A percentile compares a stretch with the other conserved stretches of the same genome.
Conservation (phyloP, 768 basidiomycete species). For the Xerocomus potaroensis region DNA sequence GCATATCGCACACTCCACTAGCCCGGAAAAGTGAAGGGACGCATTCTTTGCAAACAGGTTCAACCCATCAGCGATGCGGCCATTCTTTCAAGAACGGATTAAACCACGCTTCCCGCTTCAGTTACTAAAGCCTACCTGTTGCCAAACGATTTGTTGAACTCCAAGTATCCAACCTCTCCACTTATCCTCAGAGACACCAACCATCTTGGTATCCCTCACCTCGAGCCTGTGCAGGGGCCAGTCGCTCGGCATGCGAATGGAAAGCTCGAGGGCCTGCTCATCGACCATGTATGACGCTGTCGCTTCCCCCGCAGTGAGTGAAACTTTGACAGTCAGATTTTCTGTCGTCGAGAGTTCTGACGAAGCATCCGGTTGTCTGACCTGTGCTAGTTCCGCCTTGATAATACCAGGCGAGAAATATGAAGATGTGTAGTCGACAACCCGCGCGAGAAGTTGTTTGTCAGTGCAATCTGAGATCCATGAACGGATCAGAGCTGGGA, state of each 20-base stretch:
- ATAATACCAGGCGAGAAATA: slow-evolving; percentile 91
- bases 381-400: slow-evolving; percentile 70
- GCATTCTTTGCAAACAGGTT: slow-evolving; percentile 93
- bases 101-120: background rate
- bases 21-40: slow-evolving; percentile 87
- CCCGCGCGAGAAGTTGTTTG: slow-evolving; percentile 72
- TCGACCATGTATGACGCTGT: slow-evolving; percentile 83
- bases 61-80: slow-evolving; percentile 83
- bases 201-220: slow-evolving; percentile 75
- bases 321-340: slow-evolving; percentile 75
- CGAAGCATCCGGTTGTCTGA: slow-evolving; percentile 51
- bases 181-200: slow-evolving; percentile 84
- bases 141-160: slow-evolving; percentile 86
- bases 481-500: slow-evolving; percentile 79
- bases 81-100: slow-evolving; percentile 53
- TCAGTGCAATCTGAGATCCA: slow-evolving; percentile 91
- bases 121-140: slow-evolving; percentile 56
- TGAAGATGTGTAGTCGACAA: slow-evolving; percentile 74
- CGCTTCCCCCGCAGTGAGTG: slow-evolving; percentile 71
- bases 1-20: slow-evolving; percentile 95
- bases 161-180: slow-evolving; percentile 95
- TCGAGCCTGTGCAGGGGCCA: slow-evolving; percentile 90
- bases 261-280: slow-evolving; percentile 90
- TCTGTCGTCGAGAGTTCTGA: slow-evolving; percentile 64
- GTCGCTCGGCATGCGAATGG: slow-evolving; percentile 78